A percentile compares a stretch with the other conserved stretches of the same genome.
Evolutionary conservation across 805 yeast species (phyloP).

Genomic region (Candida dendrica): DNA sequence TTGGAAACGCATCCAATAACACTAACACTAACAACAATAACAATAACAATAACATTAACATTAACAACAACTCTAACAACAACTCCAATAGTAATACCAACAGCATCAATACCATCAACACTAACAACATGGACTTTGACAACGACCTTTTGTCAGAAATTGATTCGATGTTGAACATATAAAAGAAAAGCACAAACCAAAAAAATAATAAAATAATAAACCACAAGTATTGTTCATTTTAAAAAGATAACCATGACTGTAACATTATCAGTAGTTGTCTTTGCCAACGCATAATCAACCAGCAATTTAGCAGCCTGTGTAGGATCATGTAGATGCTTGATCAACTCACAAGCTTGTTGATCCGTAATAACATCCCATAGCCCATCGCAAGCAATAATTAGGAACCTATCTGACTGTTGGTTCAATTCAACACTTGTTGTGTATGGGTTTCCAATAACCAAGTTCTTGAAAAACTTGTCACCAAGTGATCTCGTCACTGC

Average conservation of each 20-base stretch:
- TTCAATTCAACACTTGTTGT: constrained; percentile 80
- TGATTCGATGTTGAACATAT: constrained; percentile 18
- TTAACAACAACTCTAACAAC: neutral
- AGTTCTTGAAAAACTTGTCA: constrained; percentile 83
- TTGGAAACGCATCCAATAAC: neutral
- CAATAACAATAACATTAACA: constrained; percentile 1
- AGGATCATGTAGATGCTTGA: constrained; percentile 48
- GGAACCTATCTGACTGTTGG: constrained; percentile 54
- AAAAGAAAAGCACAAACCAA: constrained; percentile 2
- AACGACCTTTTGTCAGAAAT: constrained; percentile 18
- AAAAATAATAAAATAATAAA: constrained; percentile 1
- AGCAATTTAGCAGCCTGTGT: constrained; percentile 59
- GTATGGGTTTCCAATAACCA: constrained; percentile 86
- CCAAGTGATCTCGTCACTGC: constrained; percentile 94
- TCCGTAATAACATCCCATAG: constrained; percentile 93
- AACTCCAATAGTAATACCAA: constrained; percentile 3
- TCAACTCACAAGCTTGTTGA: constrained; percentile 71
- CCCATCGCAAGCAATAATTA: constrained; percentile 94
- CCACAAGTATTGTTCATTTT: constrained; percentile 3
- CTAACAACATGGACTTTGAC: constrained; percentile 8
- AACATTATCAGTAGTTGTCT: constrained; percentile 82
- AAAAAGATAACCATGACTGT: constrained; percentile 80
- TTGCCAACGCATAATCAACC: constrained; percentile 67
- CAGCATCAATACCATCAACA: constrained; percentile 2
- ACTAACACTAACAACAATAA: constrained; percentile 3